phyloP scores from a whole-genome alignment of 2,329 filamentous ascomycete species.

The Fusarium ambrosium region DNA sequence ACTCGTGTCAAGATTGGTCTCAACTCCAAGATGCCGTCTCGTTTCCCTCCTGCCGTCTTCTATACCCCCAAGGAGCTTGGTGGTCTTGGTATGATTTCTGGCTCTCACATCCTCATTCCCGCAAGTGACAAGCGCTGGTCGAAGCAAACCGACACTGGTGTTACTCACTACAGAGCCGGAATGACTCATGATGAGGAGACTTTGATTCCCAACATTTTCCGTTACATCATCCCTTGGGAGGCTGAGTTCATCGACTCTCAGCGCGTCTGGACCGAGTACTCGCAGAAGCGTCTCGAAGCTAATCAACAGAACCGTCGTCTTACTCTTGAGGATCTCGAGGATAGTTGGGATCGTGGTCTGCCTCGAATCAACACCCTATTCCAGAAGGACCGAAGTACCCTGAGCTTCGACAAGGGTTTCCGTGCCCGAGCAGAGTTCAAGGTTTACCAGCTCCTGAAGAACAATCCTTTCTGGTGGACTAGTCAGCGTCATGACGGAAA shows the following conservation, averaged over 20 bases:
- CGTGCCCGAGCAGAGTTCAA: slow-evolving; percentile 96
- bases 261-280: slow-evolving; percentile 99
- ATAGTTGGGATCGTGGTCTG: slow-evolving; percentile 97
- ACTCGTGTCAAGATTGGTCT: slow-evolving; percentile 98
- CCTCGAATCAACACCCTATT: slow-evolving; percentile 99
- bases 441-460: slow-evolving; percentile 98
- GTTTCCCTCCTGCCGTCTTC: slow-evolving; percentile 98
- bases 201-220: slow-evolving; percentile 97
- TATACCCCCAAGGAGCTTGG: slow-evolving; percentile 98
- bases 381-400: slow-evolving; percentile 96
- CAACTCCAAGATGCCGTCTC: slow-evolving; percentile 99
- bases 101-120: slow-evolving; percentile 96
- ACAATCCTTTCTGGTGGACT: slow-evolving; percentile 99
- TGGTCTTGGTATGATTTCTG: slow-evolving; percentile 98
- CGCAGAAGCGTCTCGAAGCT: slow-evolving; percentile 95
- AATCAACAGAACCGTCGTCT: slow-evolving; percentile 96
- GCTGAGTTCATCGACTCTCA: slow-evolving; percentile 99
- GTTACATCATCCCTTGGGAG: slow-evolving; percentile 99
- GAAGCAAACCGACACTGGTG: slow-evolving; percentile 96
- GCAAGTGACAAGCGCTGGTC: slow-evolving; percentile 98
- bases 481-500: slow-evolving; percentile 97
- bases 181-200: slow-evolving; percentile 99
- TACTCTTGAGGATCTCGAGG: slow-evolving; percentile 95
- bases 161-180: slow-evolving; percentile 95
- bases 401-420: slow-evolving; percentile 99